phyloP scores from a whole-genome alignment of 805 yeast species.

The Candida patagonica region DNA sequence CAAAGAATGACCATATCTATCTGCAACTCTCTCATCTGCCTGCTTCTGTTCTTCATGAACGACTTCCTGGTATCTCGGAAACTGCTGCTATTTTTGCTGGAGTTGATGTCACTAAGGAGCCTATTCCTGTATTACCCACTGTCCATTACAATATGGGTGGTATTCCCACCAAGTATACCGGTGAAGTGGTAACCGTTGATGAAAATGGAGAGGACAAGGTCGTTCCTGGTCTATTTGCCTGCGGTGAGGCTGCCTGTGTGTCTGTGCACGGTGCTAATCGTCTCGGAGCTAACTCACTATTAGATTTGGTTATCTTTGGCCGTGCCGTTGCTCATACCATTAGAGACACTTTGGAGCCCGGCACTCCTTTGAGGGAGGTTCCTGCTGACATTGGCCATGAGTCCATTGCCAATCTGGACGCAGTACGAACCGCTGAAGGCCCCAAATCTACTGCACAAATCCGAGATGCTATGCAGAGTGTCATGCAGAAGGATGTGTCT shows the following conservation, averaged over 20 bases:
- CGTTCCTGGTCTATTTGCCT: slow-evolving; percentile 89
- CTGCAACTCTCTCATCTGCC: slow-evolving; percentile 93
- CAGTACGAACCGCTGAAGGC: slow-evolving; percentile 78
- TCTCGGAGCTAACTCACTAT: slow-evolving; percentile 94
- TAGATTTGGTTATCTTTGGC: slow-evolving; percentile 95
- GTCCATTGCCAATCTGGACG: slow-evolving; percentile 84
- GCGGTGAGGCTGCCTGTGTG: slow-evolving; percentile 99
- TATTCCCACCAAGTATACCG: slow-evolving; percentile 95
- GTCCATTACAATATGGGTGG: slow-evolving; percentile 99
- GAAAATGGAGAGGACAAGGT: slow-evolving; percentile 81
- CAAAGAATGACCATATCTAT: slow-evolving; percentile 88
- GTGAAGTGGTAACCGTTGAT: slow-evolving; percentile 81
- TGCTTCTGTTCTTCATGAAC: slow-evolving; percentile 80
- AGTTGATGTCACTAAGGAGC: slow-evolving; percentile 98
- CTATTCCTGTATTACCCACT: slow-evolving; percentile 96
- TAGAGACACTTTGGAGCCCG: slow-evolving; percentile 76
- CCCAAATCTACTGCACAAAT: slow-evolving; percentile 75
- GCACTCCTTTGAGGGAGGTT: slow-evolving; percentile 72
- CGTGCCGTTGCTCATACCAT: slow-evolving; percentile 96
- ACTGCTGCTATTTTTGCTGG: slow-evolving; percentile 98
- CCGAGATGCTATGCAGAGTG: slow-evolving; percentile 86
- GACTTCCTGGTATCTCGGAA: slow-evolving; percentile 98
- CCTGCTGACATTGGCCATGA: slow-evolving; percentile 84
- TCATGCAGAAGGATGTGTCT: slow-evolving; percentile 95
- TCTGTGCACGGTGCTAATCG: slow-evolving; percentile 99